phyloP scores from a whole-genome alignment of 2,329 filamentous ascomycete genomes.

The Pseudopithomyces chartarum region DNA sequence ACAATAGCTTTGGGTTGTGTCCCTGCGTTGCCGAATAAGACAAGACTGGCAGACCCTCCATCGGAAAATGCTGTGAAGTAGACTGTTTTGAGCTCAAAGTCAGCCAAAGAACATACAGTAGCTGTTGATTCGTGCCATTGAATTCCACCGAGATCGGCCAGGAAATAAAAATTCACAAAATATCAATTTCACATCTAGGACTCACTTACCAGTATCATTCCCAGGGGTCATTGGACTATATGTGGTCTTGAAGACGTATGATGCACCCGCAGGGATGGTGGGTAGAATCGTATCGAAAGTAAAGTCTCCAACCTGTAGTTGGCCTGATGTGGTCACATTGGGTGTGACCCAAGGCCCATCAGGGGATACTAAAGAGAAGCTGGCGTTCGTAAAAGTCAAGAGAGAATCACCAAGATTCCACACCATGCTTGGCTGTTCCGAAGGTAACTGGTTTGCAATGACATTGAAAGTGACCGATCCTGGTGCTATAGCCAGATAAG shows the following conservation, averaged over 20 bases:
- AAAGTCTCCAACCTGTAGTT: slow-evolving; percentile 53
- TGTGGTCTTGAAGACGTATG: slow-evolving; percentile 50
- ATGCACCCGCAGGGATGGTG: slow-evolving; percentile 48
- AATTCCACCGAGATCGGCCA: no score
- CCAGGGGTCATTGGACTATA: slow-evolving; percentile 56
- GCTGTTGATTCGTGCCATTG: no score
- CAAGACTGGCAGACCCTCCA: slow-evolving; percentile 57
- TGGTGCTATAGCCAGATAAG: slow-evolving; percentile 56
- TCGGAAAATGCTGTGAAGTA: slow-evolving; percentile 57
- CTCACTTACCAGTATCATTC: slow-evolving; percentile 47
- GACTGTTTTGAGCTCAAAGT: slow-evolving; percentile 13
- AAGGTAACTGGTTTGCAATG: slow-evolving; percentile 47
- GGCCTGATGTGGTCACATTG: slow-evolving; percentile 39
- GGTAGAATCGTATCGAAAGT: slow-evolving; percentile 54
- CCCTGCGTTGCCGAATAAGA: slow-evolving; percentile 57
- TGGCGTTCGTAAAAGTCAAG: slow-evolving; percentile 52
- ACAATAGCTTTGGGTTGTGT: slow-evolving; percentile 56
- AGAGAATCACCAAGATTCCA: slow-evolving; percentile 56
- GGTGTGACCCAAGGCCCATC: slow-evolving; percentile 53
- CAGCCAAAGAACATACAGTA: no score
- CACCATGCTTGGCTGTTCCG: slow-evolving; percentile 53
- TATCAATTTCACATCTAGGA: no score
- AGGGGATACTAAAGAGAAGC: slow-evolving; percentile 51
- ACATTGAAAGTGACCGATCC: slow-evolving; percentile 56
- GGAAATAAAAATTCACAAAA: no score